phyloP scores from a whole-genome alignment of 2,329 filamentous ascomycete genomes.

The Botrytis cinerea region DNA sequence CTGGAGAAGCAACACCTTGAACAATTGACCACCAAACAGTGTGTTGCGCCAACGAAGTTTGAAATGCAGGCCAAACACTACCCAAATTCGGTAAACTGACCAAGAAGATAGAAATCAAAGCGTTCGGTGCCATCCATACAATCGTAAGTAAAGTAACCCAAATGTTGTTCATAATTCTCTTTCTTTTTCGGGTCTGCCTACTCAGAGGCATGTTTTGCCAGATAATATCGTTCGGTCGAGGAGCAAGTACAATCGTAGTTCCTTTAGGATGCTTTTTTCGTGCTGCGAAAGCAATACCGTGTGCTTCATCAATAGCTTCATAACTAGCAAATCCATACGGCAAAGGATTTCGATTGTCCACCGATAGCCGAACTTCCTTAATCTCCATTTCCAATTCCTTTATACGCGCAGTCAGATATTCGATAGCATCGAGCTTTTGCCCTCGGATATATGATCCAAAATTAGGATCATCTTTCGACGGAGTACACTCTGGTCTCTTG shows the following conservation, averaged over 20 bases:
- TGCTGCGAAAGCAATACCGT: constrained; percentile 79
- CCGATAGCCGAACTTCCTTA: constrained; percentile 74
- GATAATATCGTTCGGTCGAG: constrained; percentile 87
- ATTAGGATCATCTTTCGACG: constrained; percentile 75
- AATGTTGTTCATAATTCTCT: constrained; percentile 75
- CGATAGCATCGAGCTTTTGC: constrained; percentile 88
- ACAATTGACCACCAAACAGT: constrained; percentile 77
- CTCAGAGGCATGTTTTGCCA: constrained; percentile 88
- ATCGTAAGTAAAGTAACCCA: constrained; percentile 82
- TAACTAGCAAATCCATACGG: constrained; percentile 95
- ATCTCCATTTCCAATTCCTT: constrained; percentile 80
- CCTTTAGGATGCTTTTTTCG: constrained; percentile 80
- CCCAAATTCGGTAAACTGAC: constrained; percentile 82
- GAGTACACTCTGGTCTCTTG: constrained; percentile 74
- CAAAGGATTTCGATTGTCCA: constrained; percentile 87
- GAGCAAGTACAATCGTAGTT: constrained; percentile 75
- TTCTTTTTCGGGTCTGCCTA: constrained; percentile 67
- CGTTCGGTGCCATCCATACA: constrained; percentile 89
- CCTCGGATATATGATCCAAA: constrained; percentile 63
- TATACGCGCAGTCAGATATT: constrained; percentile 86
- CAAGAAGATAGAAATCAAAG: constrained; percentile 90
- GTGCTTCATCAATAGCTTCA: constrained; percentile 82
- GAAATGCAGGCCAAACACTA: constrained; percentile 75
- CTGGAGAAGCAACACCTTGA: constrained; percentile 88
- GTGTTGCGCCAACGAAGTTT: constrained; percentile 61